Evolutionary conservation across 345 rosid species (phyloP), one percentile per base, ranked within the genome.

Genomic region (Populus ilicifolia): DNA sequence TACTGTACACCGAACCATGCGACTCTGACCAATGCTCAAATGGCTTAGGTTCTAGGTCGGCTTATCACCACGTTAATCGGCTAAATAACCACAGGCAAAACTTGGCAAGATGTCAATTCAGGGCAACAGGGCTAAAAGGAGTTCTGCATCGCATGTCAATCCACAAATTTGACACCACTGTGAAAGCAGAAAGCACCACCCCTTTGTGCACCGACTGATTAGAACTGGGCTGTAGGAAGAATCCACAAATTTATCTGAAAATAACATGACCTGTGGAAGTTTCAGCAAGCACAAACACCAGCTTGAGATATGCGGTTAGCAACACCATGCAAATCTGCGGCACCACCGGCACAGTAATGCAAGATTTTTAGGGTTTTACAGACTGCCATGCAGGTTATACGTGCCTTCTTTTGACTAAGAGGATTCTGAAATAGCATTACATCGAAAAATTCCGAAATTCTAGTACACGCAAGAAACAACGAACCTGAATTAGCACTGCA

Each of bases 111-210:
- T 44, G 17, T 44, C 50, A 44, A 0, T 13, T 44, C 17, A 6
- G 21, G 8, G 21, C 9, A 5, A 9, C n/a, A 50, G 56, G 56
- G n/a, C 21, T 18, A 5, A 18, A 20, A 5, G 33, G 56, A 50
- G 56, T 6, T 50, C 56, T 50, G 56, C 56, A 50, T 50, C 56
- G 0, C 6, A 50, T 18, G n/a, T 50, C 56, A 50, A 17, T 2
- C 8, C n/a, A n/a, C n/a, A n/a, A n/a, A n/a, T n/a, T n/a, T n/a
- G n/a, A n/a, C n/a, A n/a, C n/a, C n/a, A n/a, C n/a, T n/a, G 25
- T 8, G 66, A 11, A 50, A 44, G 61, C 1, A 9, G 36, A 27
- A 67, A 77, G 86, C 85, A 83, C 85, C 86, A 75, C 82, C 39
- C 10, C 12, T 17, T 20, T 48, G 61, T 13, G 43, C 0, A 30